These are phyloP conservation scores for Lichtheimia ramosa DNA, from an alignment of 371 early-diverging fungal species.

Conservation along the genomic window DNA sequence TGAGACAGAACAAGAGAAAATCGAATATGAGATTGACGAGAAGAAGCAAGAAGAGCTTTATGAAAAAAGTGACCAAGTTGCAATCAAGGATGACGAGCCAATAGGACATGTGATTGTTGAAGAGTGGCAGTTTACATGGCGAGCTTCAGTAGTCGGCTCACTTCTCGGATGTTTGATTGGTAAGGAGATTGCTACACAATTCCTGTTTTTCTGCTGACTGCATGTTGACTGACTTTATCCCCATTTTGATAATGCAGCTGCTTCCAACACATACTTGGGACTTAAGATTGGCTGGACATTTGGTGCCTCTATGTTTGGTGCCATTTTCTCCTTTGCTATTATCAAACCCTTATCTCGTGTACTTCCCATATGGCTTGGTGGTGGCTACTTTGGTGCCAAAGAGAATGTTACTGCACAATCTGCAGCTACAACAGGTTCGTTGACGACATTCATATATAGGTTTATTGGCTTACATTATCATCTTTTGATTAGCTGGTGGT, in stretches of 20 bases:
- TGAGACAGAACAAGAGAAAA: constrained; percentile 20
- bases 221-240: not conserved
- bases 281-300: constrained; percentile 67
- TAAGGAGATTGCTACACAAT: constrained; percentile 6
- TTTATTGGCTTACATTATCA: too few relatives aligned
- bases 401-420: constrained; percentile 71
- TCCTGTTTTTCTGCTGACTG: not conserved
- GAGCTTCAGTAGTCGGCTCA: constrained; percentile 65
- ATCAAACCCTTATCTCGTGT: constrained; percentile 57
- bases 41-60: constrained; percentile 10
- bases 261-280: constrained; percentile 68
- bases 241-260: constrained; percentile 25
- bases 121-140: constrained; percentile 54
- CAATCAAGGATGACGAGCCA: constrained; percentile 15
- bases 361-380: constrained; percentile 51
- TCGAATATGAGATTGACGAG: constrained; percentile 32
- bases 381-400: constrained; percentile 67
- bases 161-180: constrained; percentile 67
- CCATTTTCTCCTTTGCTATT: constrained; percentile 54
- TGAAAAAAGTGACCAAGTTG: constrained; percentile 22
- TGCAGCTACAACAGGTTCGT: constrained; percentile 62
- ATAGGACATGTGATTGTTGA: constrained; percentile 13
- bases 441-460: too few relatives aligned
- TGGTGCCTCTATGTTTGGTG: constrained; percentile 59
- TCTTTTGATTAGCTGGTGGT: constrained; percentile 41